Conservation (phyloP, 2,329 filamentous ascomycete species). For the Erysiphe pulchra region DNA sequence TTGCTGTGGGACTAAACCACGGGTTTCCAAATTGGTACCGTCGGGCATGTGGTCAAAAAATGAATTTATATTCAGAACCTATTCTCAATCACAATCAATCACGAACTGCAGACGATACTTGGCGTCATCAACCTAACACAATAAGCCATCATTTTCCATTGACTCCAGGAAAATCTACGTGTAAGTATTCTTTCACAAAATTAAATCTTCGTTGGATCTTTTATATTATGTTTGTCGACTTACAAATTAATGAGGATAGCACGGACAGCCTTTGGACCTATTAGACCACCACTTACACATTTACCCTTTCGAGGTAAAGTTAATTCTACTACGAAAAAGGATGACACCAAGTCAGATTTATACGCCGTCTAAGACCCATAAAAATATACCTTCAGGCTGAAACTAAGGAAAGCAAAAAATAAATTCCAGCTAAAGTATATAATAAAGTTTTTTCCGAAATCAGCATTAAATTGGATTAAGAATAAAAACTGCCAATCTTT, state of each 20-base stretch:
- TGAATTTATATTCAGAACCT: background rate
- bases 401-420: no score
- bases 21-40: slow-evolving; percentile 30
- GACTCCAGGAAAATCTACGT: background rate
- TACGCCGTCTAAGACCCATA: no score
- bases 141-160: background rate
- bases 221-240: no score
- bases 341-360: no score
- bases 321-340: no score
- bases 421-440: no score
- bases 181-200: background rate
- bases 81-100: background rate
- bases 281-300: background rate
- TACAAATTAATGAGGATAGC: no score
- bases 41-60: slow-evolving; percentile 3
- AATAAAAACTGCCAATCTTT: no score
- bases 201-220: background rate
- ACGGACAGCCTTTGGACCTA: slow-evolving; percentile 1
- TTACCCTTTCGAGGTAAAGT: background rate
- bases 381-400: no score
- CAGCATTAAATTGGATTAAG: no score
- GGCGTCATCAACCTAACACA: background rate
- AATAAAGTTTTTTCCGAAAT: no score
- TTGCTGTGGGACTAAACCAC: slow-evolving; percentile 43
- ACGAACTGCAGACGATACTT: background rate